Evolutionary conservation across 75 land plant species (phyloP).

Genomic region (Azolla pinnata): DNA sequence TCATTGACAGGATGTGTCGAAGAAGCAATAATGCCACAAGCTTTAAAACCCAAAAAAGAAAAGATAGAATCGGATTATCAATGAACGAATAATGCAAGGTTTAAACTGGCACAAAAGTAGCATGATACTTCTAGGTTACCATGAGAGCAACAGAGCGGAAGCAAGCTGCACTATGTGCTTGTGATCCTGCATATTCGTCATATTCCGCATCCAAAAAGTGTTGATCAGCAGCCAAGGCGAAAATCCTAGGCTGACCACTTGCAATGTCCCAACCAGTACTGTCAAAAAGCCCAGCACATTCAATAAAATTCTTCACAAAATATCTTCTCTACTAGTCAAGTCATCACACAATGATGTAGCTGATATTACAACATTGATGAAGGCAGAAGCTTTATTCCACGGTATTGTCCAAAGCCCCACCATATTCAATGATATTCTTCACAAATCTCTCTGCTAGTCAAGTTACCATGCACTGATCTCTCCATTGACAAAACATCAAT

Average conservation of each 20-base stretch:
- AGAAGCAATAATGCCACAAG: constrained; percentile 65
- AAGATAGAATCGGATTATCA: not conserved
- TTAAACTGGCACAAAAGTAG: not conserved
- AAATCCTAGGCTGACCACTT: constrained; percentile 38
- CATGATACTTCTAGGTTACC: too few relatives aligned
- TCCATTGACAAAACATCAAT: too few relatives aligned
- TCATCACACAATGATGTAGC: too few relatives aligned
- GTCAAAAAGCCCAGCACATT: not conserved
- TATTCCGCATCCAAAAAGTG: constrained; percentile 69
- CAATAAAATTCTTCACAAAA: not conserved
- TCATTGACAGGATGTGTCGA: constrained; percentile 44
- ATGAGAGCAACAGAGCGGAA: constrained; percentile 74
- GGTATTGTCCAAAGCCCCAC: not conserved
- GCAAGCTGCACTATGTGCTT: constrained; percentile 75
- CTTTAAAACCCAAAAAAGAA: constrained; percentile 15
- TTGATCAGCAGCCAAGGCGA: constrained; percentile 72
- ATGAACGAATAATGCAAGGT: not conserved
- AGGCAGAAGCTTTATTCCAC: not conserved
- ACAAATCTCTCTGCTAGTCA: not conserved
- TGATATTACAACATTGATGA: not conserved
- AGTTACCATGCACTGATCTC: too few relatives aligned
- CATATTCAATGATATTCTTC: not conserved
- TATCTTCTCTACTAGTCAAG: not conserved
- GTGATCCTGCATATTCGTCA: constrained; percentile 67
- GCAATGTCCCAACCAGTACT: constrained; percentile 35